Evolutionary conservation across 192 early-diverging fungal genomes (phyloP).

Genomic region (Allomyces arbusculus): DNA sequence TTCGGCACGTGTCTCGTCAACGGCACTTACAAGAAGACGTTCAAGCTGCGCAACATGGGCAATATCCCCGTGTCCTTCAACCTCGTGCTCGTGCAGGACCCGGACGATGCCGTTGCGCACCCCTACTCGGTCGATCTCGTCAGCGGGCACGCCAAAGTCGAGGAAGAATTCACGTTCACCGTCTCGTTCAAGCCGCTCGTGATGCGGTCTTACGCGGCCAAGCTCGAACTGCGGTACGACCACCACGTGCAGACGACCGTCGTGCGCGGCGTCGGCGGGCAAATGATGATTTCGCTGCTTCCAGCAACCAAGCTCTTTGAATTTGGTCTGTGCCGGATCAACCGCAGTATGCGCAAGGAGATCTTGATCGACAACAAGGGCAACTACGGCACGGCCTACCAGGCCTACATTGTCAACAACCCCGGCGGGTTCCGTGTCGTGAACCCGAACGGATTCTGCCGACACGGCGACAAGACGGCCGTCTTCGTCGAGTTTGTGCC

Average conservation of each 20-base stretch:
- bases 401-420: slow-evolving; percentile 2
- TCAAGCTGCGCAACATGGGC: slow-evolving; percentile 31
- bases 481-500: slow-evolving; percentile 26
- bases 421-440: slow-evolving; percentile 15
- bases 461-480: slow-evolving; percentile 13
- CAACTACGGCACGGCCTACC: slow-evolving; percentile 29
- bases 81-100: slow-evolving; percentile 10
- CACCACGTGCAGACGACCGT: not conserved
- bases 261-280: not conserved
- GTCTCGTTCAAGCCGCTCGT: not conserved
- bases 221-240: not conserved
- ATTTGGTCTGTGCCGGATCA: slow-evolving; percentile 33
- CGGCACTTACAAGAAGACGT: slow-evolving; percentile 16
- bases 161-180: slow-evolving; percentile 1
- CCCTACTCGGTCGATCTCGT: not conserved
- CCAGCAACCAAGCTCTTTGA: slow-evolving; percentile 20
- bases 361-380: slow-evolving; percentile 25
- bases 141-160: not conserved
- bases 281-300: slow-evolving; percentile 9
- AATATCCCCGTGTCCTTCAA: slow-evolving; percentile 25
- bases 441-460: slow-evolving; percentile 27
- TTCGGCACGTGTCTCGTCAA: slow-evolving; percentile 29
- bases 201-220: not conserved
- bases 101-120: not conserved
- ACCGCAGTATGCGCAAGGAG: slow-evolving; percentile 20